A percentile compares a stretch with the other conserved stretches of the same genome.
Evolutionary conservation across 2,329 filamentous ascomycete genomes (phyloP).

Genomic region (Fusarium staphyleae): DNA sequence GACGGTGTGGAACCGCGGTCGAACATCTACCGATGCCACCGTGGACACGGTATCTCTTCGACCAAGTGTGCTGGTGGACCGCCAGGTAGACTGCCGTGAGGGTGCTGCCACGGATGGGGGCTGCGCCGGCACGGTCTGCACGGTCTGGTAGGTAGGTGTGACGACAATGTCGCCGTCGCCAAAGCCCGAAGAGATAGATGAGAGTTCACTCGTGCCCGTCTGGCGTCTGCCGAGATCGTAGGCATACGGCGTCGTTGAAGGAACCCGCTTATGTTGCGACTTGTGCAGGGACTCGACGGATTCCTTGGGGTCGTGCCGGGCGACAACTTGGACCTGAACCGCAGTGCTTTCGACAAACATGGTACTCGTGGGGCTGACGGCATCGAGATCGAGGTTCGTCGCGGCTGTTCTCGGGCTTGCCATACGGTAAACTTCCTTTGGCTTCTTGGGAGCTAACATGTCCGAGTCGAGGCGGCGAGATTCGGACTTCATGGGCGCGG

Average conservation of each 20-base stretch:
- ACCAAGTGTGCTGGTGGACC: constrained; percentile 30
- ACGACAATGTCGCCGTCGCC: constrained; percentile 67
- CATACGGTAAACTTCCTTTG: constrained; percentile 30
- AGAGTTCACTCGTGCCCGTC: constrained; percentile 59
- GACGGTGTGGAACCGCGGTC: constrained; percentile 64
- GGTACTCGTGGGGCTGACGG: constrained; percentile 35
- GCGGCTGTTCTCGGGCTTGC: constrained; percentile 15
- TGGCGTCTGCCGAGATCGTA: constrained; percentile 30
- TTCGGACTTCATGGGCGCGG: constrained; percentile 9
- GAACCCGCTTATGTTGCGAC: constrained; percentile 25
- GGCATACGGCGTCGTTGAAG: constrained; percentile 26
- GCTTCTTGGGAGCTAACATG: constrained; percentile 34
- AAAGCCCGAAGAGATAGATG: constrained; percentile 70
- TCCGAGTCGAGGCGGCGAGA: constrained; percentile 32
- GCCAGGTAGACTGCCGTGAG: constrained; percentile 24
- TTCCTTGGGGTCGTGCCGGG: constrained; percentile 28
- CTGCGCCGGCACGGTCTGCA: constrained; percentile 25
- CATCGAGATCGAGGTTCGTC: constrained; percentile 22
- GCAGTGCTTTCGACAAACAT: constrained; percentile 37
- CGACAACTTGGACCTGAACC: constrained; percentile 32
- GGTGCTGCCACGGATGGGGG: constrained; percentile 13
- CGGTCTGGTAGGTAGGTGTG: constrained; percentile 41
- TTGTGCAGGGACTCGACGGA: constrained; percentile 13
- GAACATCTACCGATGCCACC: constrained; percentile 59
- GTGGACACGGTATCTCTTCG: constrained; percentile 61